Evolutionary conservation across 495 filamentous ascomycete genomes (phyloP), one percentile per base, ranked within the genome.

Genomic region (Thozetella sp.): DNA sequence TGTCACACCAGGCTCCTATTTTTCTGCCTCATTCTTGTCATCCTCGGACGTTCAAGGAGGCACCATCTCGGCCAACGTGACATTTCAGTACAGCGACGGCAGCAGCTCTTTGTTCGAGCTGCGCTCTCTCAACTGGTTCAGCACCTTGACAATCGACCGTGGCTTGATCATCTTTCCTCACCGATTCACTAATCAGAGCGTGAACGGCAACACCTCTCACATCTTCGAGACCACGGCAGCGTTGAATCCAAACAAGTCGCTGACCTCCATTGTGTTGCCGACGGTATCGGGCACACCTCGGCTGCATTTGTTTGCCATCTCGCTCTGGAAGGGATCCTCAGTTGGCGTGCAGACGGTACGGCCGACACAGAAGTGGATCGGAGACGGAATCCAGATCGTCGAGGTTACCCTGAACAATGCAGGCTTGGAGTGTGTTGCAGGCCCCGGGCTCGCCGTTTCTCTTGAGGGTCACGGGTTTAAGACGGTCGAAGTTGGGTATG

Each of bases 401-500:
- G 83, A 86, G 59, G 69, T 80, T 22, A 68, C 72, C 4, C 54
- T 86, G 30, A 83, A 85, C 57, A 85, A 86, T 61, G 67, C 69
- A 9, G 83, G 82, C 0, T 54, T 61, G 0, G 72, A 76, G 11
- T 80, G 76, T 53, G 65, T 78, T 25, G 63, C 73, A 1, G 76
- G 73, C 13, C 59, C 74, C 54, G 72, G 65, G 1, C 65, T 84
- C 17, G 63, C 59, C 1, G 51, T 83, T 3, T 63, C 70, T 1
- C 58, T 84, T 11, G 60, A 65, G 6, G 72, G 76, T 0, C 52
- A 69, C 2, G 74, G 79, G 0, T 58, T 82, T 1, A 58, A 70
- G 20, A 81, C 79, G 0, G 68, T 76, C 2, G 61, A 62, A 0
- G 57, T 67, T 3, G 80, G 76, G 0, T 58, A 63, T 19, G 70